Conservation (phyloP, 257 asterid genomes). For the Gentiana dahurica region DNA sequence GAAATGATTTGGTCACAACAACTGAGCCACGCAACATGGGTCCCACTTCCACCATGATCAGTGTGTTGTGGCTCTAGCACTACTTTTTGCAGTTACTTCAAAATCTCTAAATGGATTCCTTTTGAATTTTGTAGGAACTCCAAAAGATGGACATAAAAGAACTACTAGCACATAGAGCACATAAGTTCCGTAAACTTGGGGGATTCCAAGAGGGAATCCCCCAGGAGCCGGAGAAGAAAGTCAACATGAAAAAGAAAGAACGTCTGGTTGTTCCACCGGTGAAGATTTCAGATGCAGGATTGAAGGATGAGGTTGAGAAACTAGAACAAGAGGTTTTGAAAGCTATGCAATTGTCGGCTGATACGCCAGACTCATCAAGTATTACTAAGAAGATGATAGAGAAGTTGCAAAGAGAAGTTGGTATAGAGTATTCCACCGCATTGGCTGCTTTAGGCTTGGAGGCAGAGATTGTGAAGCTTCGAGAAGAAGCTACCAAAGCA, state of each 20-base stretch:
- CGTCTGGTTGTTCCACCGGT: constrained; percentile 32
- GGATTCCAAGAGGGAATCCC: constrained; percentile 64
- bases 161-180: constrained; percentile 55
- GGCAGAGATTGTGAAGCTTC: constrained; percentile 41
- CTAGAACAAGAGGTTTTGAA: constrained; percentile 42
- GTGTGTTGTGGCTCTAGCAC: too few relatives aligned
- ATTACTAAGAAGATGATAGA: constrained; percentile 32
- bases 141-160: constrained; percentile 53
- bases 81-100: constrained; percentile 1
- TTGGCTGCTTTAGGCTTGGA: constrained; percentile 56
- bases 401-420: constrained; percentile 49
- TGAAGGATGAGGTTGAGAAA: constrained; percentile 55
- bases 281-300: constrained; percentile 34
- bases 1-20: too few relatives aligned
- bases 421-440: constrained; percentile 51
- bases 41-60: too few relatives aligned
- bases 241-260: constrained; percentile 63
- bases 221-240: constrained; percentile 47
- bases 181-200: constrained; percentile 66
- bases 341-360: constrained; percentile 33
- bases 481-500: constrained; percentile 53
- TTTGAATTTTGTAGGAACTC: constrained; percentile 52
- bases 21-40: too few relatives aligned
- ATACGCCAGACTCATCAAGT: constrained; percentile 19
- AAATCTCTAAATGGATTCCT: constrained; percentile 6